Conservation (phyloP, 495 filamentous ascomycete genomes). For the Tetracladium marchalianum region DNA sequence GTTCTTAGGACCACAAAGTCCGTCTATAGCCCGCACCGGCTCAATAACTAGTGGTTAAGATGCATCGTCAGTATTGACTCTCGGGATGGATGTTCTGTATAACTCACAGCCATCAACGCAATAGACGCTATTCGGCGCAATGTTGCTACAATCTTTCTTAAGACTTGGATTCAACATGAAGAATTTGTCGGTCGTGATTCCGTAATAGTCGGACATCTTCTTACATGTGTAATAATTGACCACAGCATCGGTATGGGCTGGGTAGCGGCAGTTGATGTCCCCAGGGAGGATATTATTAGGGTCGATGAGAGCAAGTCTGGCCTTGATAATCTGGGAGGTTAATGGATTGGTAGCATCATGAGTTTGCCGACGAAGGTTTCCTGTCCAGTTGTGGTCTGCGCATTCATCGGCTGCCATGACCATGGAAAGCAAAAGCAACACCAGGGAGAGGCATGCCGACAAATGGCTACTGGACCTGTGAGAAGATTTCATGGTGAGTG, state of each 20-base stretch:
- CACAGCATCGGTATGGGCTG: neutral
- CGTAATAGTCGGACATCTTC: conserved; percentile 3
- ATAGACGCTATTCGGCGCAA: conserved; percentile 18
- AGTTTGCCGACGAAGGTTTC: no score
- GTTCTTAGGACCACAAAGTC: conserved; percentile 20
- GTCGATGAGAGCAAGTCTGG: no score
- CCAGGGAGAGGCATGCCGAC: no score
- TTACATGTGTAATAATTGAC: conserved; percentile 20
- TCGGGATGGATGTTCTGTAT: neutral
- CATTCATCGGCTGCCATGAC: no score
- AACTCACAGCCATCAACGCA: conserved; percentile 23
- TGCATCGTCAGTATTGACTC: neutral
- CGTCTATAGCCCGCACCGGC: conserved; percentile 17
- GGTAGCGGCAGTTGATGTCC: conserved; percentile 16
- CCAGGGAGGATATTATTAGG: neutral
- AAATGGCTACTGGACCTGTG: no score
- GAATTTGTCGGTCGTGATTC: conserved; percentile 15
- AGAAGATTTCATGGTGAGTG: no score
- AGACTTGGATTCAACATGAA: conserved; percentile 19
- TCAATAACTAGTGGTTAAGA: conserved; percentile 14
- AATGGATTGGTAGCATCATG: no score
- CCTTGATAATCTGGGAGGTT: no score
- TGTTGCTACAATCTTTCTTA: conserved; percentile 14
- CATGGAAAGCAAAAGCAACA: no score
- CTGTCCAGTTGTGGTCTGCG: no score